Percentiles rank a stretch among this genome's conserved stretches.
Evolutionary conservation across 352 stramenopile species (phyloP).

Genomic region (Stephanocyclus meneghinianus): DNA sequence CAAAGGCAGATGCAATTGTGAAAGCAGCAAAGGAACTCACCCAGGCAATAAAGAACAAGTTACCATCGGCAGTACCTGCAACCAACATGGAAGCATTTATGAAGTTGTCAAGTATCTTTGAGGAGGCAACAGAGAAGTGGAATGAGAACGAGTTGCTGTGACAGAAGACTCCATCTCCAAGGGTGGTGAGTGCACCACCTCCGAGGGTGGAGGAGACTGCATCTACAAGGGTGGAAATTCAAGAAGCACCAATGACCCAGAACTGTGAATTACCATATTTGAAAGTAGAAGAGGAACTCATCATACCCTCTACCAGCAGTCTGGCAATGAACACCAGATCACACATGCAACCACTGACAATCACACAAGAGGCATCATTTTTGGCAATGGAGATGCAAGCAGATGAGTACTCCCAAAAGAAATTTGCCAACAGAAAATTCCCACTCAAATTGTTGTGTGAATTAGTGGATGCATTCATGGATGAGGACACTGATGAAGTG

Average conservation of each 20-base stretch:
- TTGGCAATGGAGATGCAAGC: background rate
- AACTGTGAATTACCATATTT: background rate
- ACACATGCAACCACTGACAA: background rate
- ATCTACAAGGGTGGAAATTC: no score
- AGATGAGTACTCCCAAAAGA: background rate
- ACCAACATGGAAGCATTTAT: background rate
- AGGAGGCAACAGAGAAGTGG: background rate
- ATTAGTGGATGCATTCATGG: background rate
- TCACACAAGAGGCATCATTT: no score
- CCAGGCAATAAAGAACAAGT: conserved; percentile 1
- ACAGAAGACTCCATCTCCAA: background rate
- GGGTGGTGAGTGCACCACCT: background rate
- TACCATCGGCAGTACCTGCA: background rate
- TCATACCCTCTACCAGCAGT: background rate
- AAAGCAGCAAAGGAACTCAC: background rate
- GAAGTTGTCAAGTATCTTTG: background rate
- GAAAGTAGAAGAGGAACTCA: no score
- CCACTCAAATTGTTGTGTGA: background rate
- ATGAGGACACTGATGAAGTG: no score
- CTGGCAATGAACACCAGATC: background rate
- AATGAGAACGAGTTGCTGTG: no score
- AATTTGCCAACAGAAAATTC: background rate
- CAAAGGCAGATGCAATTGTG: background rate
- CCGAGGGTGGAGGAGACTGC: conserved; percentile 21
- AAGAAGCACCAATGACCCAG: no score